Base-by-base conservation (phyloP, 176 grass and related monocot species). In the Dendrocalamus sinicus region DNA sequence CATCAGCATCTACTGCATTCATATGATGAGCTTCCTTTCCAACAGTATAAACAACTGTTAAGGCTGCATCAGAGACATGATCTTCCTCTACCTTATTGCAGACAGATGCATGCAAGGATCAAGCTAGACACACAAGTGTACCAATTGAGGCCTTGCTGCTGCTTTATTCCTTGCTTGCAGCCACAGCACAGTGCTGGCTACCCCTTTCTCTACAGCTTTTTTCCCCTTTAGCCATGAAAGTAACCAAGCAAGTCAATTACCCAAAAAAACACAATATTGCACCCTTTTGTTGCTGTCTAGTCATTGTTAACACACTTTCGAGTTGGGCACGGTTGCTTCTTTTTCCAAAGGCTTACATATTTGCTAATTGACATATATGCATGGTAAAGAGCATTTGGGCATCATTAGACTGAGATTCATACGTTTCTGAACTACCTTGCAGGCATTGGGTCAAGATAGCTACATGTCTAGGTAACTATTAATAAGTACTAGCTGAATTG, bases 131-230 rank as follows among this genome's bases (percentile, higher is more conserved):
- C 81, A 80, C 66, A 65, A 68, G 60, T 80, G 52, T 59, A 50
- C 55, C 19, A 71, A 62, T 57, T 78, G 75, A 67, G 82, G 8
- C 76, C 26, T 80, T 75, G 76, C 12, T 37, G 24, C 70, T 84
- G 52, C 85, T 91, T 91, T 84, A 87, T 91, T 91, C 89, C 80
- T 91, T 91, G 85, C 89, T 87, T 90, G 84, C 75, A 83, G 59
- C 15, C 40, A 12, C 60, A 30, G 28, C 84, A 69, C 74, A 73
- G 59, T 83, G 89, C 58, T 72, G 16, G 65, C 72, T 74, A 43
- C 41, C 68, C 54, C 72, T 54, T 83, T 70, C 54, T 67, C 67
- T 28, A 60, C 22, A 37, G 47, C 67, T 9, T 73, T 74, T 60
- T 32, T 78, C 39, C 19, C 4, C 30, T 73, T 78, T 90, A 66